Evolutionary conservation across 2,329 filamentous ascomycete genomes (phyloP), one percentile per base, ranked within the genome.

Genomic region (Xylaria hypoxylon): DNA sequence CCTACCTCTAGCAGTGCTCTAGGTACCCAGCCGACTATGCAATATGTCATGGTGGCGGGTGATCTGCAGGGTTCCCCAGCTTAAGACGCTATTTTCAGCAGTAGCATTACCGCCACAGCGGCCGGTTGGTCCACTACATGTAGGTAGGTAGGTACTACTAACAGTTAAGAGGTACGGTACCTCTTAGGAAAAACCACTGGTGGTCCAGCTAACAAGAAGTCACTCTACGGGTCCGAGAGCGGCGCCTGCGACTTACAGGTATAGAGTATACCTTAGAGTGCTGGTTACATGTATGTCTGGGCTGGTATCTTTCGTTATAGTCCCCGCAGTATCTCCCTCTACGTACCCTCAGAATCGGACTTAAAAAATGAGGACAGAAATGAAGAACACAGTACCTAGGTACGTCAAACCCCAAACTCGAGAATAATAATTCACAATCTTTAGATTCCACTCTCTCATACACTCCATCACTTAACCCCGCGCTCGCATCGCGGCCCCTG

Each of bases 1-100:
- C 19, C 22, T 55, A 10, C 28, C 28, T 31, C 28, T n/a, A n/a
- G n/a, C n/a, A n/a, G n/a, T n/a, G n/a, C n/a, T n/a, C n/a, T 53
- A 45, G 13, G 28, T 56, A 38, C 19, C 22, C 58, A 10, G 13
- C 19, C 42, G 11, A 28, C 11, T 33, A 56, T 59, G 53, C 33
- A 62, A 60, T 45, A 58, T 67, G 61, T 64, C 56, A 53, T 67
- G 53, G 67, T 57, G 64, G 60, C 51, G 64, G 64, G 64, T 53
- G 56, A 67, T 64, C 64, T 68, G 26, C 67, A 70, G 67, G 69
- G 67, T 67, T 68, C 63, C 65, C 68, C 65, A 53, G 59, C 59
- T 66, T 50, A 33, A 58, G 59, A 53, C 38, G 44, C 68, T 70
- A 59, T 55, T 68, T 64, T 68, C 59, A 59, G 65, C 62, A 47